Percentiles rank a stretch among this genome's conserved stretches.
phyloP scores from a whole-genome alignment of 2,329 filamentous ascomycete genomes.

The Stagonosporopsis vannaccii region DNA sequence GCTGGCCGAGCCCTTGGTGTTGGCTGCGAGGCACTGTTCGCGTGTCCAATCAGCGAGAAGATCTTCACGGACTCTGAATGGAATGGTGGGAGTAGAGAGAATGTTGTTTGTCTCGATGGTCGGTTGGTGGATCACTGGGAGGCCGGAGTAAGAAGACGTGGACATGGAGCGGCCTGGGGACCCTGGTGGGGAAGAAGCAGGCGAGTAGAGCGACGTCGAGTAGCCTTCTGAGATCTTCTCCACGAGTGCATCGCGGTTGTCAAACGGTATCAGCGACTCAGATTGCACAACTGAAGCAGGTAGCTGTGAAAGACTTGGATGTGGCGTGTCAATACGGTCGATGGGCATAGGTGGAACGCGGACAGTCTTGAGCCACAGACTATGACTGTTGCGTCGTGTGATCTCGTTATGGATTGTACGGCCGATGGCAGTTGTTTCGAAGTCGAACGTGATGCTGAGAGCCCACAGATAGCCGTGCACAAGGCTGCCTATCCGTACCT shows the following conservation, averaged over 20 bases:
- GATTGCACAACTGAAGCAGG: conserved; percentile 38
- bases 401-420: conserved; percentile 79
- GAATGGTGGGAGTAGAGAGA: conserved; percentile 60
- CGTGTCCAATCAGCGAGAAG: conserved; percentile 83
- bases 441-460: conserved; percentile 77
- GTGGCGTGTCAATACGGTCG: conserved; percentile 60
- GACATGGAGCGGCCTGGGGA: conserved; percentile 72
- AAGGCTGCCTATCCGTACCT: conserved; percentile 81
- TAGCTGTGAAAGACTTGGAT: conserved; percentile 31
- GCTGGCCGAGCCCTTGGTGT: conserved; percentile 73
- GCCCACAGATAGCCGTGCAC: conserved; percentile 91
- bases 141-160: conserved; percentile 56
- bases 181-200: conserved; percentile 71
- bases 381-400: conserved; percentile 72
- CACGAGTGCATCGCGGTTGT: conserved; percentile 74
- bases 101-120: conserved; percentile 16
- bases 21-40: conserved; percentile 72
- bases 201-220: conserved; percentile 66
- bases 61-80: conserved; percentile 72
- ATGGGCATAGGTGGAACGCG: conserved; percentile 72
- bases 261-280: conserved; percentile 71
- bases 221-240: conserved; percentile 78
- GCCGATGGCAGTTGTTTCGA: conserved; percentile 74
- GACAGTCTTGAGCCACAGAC: conserved; percentile 80
- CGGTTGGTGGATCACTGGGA: conserved; percentile 53